Evolutionary conservation across 805 yeast genomes (phyloP).

Genomic region (Lipomyces orientalis): DNA sequence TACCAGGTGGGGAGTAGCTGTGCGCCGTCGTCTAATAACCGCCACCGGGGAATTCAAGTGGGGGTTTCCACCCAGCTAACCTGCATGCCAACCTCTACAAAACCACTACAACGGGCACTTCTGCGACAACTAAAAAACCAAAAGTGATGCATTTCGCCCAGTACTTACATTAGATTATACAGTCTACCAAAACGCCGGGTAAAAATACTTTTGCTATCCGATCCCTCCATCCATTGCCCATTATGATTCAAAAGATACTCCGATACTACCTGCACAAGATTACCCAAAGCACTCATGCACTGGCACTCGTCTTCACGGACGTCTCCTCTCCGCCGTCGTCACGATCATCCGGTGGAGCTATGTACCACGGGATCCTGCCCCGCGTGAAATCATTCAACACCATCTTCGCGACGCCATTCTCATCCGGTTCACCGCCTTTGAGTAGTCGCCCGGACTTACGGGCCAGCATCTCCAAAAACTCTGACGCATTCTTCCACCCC

Average conservation of each 20-base stretch:
- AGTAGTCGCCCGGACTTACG: slow-evolving; percentile 89
- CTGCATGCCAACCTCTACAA: no score
- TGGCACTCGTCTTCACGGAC: neutral
- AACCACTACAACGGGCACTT: no score
- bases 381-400: slow-evolving; percentile 93
- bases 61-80: neutral
- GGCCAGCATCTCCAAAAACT: slow-evolving; percentile 88
- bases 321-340: slow-evolving; percentile 58
- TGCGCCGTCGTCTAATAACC: no score
- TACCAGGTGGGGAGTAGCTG: no score
- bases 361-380: slow-evolving; percentile 98
- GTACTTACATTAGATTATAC: neutral
- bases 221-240: slow-evolving; percentile 1
- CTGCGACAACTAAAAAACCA: no score
- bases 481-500: slow-evolving; percentile 80
- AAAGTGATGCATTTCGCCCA: neutral
- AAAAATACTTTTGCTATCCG: neutral
- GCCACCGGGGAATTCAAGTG: neutral
- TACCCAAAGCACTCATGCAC: neutral
- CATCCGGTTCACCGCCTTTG: slow-evolving; percentile 98
- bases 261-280: neutral
- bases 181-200: neutral
- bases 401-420: slow-evolving; percentile 86
- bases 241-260: neutral
- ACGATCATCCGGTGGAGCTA: slow-evolving; percentile 83